Percentiles rank a stretch among this genome's conserved stretches.
These are phyloP conservation scores for Schizophyllum commune DNA, from an alignment of 1,284 basidiomycete genomes.

Conservation along the genomic window DNA sequence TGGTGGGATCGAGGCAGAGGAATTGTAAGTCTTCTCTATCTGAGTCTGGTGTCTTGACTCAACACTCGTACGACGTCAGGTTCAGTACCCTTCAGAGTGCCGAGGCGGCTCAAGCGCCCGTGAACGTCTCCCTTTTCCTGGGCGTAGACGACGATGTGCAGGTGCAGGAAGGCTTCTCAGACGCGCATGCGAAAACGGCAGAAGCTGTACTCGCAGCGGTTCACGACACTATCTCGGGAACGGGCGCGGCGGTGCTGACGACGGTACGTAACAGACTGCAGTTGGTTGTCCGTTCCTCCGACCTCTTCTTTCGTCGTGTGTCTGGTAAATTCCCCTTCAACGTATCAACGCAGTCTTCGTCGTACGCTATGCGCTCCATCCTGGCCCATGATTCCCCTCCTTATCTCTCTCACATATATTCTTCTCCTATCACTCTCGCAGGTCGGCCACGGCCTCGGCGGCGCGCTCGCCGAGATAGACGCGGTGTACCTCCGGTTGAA, in stretches of 20 bases:
- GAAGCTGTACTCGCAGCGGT: constrained; percentile 15
- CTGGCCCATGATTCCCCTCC: no score
- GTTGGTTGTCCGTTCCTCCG: no score
- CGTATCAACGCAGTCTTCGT: no score
- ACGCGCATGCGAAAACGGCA: constrained; percentile 24
- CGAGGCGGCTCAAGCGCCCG: neutral
- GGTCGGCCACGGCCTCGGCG: constrained; percentile 50
- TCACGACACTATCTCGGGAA: neutral
- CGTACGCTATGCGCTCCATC: no score
- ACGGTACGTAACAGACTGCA: neutral
- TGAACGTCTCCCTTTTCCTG: constrained; percentile 25
- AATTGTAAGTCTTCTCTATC: neutral
- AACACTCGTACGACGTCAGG: no score
- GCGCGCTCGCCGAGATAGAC: constrained; percentile 45
- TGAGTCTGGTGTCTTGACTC: no score
- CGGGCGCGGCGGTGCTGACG: neutral
- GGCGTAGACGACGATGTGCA: constrained; percentile 21
- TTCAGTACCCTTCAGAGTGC: no score
- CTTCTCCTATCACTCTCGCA: constrained; percentile 11
- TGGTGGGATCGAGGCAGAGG: neutral
- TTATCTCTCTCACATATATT: constrained; percentile 17
- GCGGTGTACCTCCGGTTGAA: constrained; percentile 40
- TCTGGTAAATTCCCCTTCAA: no score
- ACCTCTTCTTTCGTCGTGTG: no score
- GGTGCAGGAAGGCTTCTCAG: constrained; percentile 33